Evolutionary conservation across 495 filamentous ascomycete genomes (phyloP).

Genomic region (Lasiosphaeria hispida): DNA sequence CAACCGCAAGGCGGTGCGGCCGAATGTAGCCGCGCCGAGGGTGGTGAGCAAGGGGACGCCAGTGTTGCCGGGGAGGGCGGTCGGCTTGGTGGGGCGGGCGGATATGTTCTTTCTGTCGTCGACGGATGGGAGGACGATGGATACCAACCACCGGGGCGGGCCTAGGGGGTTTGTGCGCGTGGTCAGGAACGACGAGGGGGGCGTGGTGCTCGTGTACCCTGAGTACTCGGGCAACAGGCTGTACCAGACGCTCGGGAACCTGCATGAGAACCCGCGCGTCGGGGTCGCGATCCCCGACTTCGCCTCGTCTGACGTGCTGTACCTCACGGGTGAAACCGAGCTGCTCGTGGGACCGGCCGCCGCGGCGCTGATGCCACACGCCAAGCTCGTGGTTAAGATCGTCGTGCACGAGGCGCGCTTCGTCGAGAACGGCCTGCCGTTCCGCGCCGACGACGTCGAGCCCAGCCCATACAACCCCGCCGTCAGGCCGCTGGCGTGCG

Average conservation of each 20-base stretch:
- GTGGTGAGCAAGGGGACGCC: neutral
- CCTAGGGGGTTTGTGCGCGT: constrained; percentile 70
- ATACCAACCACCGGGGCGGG: constrained; percentile 80
- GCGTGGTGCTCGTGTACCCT: constrained; percentile 61
- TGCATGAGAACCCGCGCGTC: constrained; percentile 60
- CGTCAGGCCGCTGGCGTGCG: constrained; percentile 31
- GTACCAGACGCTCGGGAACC: constrained; percentile 78
- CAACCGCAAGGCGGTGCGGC: constrained; percentile 64
- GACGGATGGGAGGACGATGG: constrained; percentile 67
- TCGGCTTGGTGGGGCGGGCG: constrained; percentile 59
- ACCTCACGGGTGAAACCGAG: constrained; percentile 63
- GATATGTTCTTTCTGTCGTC: constrained; percentile 78
- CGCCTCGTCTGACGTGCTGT: constrained; percentile 65
- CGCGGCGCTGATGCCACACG: constrained; percentile 57
- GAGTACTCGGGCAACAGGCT: constrained; percentile 80
- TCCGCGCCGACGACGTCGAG: constrained; percentile 59
- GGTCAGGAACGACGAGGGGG: constrained; percentile 49
- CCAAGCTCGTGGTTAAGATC: constrained; percentile 69
- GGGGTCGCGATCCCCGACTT: constrained; percentile 70
- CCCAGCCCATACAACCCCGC: constrained; percentile 66
- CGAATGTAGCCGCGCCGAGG: constrained; percentile 50
- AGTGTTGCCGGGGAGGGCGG: constrained; percentile 46
- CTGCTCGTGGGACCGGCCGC: constrained; percentile 63
- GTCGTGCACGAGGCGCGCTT: constrained; percentile 57
- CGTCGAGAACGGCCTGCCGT: constrained; percentile 61